Evolutionary conservation across 345 rosid species (phyloP), one percentile per base, ranked within the genome.

Genomic region (Pistacia atlantica): DNA sequence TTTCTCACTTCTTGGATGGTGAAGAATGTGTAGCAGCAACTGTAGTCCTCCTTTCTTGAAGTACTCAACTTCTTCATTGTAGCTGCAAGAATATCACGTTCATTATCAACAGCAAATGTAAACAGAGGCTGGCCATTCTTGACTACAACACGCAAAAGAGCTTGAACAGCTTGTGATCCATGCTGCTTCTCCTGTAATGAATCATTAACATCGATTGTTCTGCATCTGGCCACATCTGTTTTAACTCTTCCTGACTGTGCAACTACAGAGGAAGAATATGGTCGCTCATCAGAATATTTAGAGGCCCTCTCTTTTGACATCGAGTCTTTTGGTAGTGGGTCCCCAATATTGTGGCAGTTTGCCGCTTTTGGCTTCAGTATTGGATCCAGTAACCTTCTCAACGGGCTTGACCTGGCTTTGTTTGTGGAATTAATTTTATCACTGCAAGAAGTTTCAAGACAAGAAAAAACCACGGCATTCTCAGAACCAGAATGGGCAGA

Each of bases 41-140:
- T 80, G 46, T 61, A 82, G 54, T 87, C 84, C 71, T 88, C 93
- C 83, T 87, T 86, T 54, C 80, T 80, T 4, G 84, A 74, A 37
- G 87, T 33, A 71, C 77, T 82, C 68, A 80, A 77, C 80, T 81
- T 81, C 67, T 85, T 91, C 80, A 88, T 49, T 4, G 97, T 93
- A 65, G 98, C 99, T 52, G 97, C 98, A 80, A 94, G 90, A 72
- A 95, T 81, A 57, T 89, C 84, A 60, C 75, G 81, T 77, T 89
- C 92, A 69, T 87, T 93, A 83, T 89, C 94, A 72, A 95, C 94
- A 1, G 97, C 97, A 55, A 95, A 93, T 14, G 98, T 89, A 81
- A 91, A 89, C 28, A 91, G 75, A 35, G 99, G 99, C 78, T 89
- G 92, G 55, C 92, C 94, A 71, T 93, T 93, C 88, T 91, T 95